Conservation (phyloP, 116 monocot species). For the Zostera marina region DNA sequence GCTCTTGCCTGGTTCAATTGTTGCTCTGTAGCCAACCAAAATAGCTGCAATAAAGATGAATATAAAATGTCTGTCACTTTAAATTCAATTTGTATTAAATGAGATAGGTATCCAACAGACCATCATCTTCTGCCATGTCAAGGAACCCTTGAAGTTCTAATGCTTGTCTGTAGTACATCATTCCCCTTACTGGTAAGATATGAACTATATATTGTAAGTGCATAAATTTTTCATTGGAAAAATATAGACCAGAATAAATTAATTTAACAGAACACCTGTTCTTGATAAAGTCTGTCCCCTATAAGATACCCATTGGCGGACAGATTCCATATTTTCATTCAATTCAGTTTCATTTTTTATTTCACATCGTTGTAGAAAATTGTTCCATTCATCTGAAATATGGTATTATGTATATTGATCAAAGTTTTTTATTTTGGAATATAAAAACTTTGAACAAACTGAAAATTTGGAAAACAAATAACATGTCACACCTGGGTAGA, state of each 20-base stretch:
- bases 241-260: conserved; percentile 1
- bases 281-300: conserved; percentile 82
- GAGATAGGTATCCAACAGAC: conserved; percentile 11
- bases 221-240: background rate
- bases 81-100: background rate
- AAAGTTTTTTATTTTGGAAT: background rate
- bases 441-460: background rate
- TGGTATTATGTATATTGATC: background rate
- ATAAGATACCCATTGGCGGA: conserved; percentile 74
- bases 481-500: conserved; percentile 64
- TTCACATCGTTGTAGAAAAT: conserved; percentile 42
- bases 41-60: conserved; percentile 20
- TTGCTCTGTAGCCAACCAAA: conserved; percentile 23
- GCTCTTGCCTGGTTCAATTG: conserved; percentile 15
- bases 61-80: background rate
- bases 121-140: conserved; percentile 56
- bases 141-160: conserved; percentile 60
- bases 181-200: conserved; percentile 79
- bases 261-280: conserved; percentile 31
- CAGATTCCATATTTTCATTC: conserved; percentile 24
- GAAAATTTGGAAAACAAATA: background rate
- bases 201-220: conserved; percentile 1
- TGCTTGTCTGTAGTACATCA: conserved; percentile 90
- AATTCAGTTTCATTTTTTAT: conserved; percentile 19
- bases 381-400: conserved; percentile 78